phyloP scores from a whole-genome alignment of 345 rosid species.

The Syzygium jambos region DNA sequence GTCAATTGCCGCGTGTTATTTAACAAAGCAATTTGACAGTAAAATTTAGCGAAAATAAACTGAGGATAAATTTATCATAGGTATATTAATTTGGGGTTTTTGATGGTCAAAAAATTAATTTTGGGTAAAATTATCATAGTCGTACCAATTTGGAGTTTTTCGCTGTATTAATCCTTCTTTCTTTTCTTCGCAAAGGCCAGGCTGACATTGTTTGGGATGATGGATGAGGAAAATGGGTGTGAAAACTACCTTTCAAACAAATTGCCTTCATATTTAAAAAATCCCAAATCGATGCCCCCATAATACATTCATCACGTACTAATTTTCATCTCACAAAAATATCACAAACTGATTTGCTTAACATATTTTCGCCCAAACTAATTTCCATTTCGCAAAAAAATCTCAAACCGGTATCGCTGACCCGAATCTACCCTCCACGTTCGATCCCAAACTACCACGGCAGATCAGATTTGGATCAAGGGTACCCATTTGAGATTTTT shows the following conservation, averaged over 20 bases:
- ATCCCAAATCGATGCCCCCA: background rate
- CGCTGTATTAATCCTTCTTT: background rate
- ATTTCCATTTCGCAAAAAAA: background rate
- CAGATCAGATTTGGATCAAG: background rate
- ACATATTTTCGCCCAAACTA: background rate
- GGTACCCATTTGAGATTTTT: background rate
- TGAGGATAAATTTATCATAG: no score
- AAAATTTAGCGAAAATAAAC: no score
- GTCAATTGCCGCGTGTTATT: no score
- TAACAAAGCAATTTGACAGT: no score
- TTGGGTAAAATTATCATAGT: no score
- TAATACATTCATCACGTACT: background rate
- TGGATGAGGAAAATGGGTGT: background rate
- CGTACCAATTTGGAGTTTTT: no score
- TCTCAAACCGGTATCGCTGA: accelerated
- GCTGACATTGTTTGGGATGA: background rate
- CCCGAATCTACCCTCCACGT: background rate
- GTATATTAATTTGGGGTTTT: no score
- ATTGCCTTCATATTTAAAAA: background rate
- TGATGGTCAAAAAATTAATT: no score
- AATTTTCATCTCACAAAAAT: background rate
- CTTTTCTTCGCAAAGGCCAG: background rate
- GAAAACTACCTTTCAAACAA: background rate
- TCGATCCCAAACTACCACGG: background rate
- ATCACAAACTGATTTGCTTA: background rate